Evolutionary conservation across 441 rosid genomes (phyloP).

Genomic region (Populus hybrid): DNA sequence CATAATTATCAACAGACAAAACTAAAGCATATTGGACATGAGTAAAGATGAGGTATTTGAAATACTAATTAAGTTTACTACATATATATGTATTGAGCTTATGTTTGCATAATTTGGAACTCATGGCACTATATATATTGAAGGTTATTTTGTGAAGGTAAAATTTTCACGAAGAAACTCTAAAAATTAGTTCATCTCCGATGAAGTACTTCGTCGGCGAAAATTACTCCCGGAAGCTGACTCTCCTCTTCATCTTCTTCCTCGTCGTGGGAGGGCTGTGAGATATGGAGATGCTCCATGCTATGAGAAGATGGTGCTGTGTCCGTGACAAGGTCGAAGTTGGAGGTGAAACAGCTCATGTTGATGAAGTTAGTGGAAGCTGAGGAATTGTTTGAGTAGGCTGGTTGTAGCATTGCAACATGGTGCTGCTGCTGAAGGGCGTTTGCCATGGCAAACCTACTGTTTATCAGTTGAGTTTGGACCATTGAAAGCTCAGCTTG

Average conservation of each 20-base stretch:
- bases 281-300: slow-evolving; percentile 48
- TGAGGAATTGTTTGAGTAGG: slow-evolving; percentile 87
- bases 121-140: too few species aligned
- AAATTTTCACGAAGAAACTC: neutral
- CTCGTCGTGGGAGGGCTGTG: slow-evolving; percentile 38
- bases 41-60: neutral
- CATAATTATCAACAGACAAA: neutral
- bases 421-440: slow-evolving; percentile 43
- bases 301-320: slow-evolving; percentile 48
- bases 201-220: slow-evolving; percentile 39
- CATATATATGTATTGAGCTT: neutral
- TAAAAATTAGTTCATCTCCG: slow-evolving; percentile 28
- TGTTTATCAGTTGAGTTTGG: slow-evolving; percentile 72
- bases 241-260: slow-evolving; percentile 76
- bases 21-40: neutral
- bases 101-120: neutral
- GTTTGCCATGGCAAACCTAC: slow-evolving; percentile 63
- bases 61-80: neutral
- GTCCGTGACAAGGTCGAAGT: slow-evolving; percentile 46
- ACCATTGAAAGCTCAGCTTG: slow-evolving; percentile 86
- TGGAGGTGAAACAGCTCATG: slow-evolving; percentile 47
- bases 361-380: slow-evolving; percentile 73
- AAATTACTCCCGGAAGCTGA: slow-evolving; percentile 35
- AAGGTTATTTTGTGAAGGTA: neutral
- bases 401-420: slow-evolving; percentile 56